Conservation (phyloP, 148 eudicot species). For the Diospyros lotus region DNA sequence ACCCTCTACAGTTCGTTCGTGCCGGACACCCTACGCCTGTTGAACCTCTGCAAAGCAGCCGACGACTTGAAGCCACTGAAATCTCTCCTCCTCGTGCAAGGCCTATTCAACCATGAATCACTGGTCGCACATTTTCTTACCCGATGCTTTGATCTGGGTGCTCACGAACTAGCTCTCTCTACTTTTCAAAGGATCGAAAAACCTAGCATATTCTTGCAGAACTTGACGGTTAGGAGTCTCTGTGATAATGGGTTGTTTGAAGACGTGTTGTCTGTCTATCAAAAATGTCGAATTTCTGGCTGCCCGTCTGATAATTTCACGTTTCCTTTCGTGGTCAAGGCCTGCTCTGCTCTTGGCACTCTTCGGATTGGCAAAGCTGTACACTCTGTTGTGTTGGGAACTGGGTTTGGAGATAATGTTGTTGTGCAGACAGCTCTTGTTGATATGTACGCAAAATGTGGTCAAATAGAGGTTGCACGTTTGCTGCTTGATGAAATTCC, state of each 20-base stretch:
- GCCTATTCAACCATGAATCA: constrained; percentile 25
- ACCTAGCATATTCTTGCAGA: constrained; percentile 48
- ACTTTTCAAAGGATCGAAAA: constrained; percentile 22
- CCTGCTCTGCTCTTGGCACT: constrained; percentile 40
- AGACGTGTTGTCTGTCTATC: constrained; percentile 40
- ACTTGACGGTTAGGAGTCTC: constrained; percentile 39
- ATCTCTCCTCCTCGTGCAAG: constrained; percentile 36
- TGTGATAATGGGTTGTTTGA: constrained; percentile 41
- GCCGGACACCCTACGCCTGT: constrained; percentile 7
- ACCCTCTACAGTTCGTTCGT: background rate
- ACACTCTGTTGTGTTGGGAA: constrained; percentile 47
- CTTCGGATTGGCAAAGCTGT: constrained; percentile 32
- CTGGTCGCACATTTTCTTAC: constrained; percentile 28
- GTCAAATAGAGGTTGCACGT: constrained; percentile 44
- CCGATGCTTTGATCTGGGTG: constrained; percentile 51
- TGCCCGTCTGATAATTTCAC: constrained; percentile 48
- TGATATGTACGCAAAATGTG: constrained; percentile 49
- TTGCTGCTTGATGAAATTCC: constrained; percentile 47
- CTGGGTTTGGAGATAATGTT: constrained; percentile 48
- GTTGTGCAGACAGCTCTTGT: constrained; percentile 59
- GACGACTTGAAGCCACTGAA: constrained; percentile 38
- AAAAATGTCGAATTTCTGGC: constrained; percentile 34
- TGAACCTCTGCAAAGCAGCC: constrained; percentile 22
- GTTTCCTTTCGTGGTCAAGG: constrained; percentile 65
- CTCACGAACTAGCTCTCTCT: constrained; percentile 38